These are phyloP conservation scores for Chlorella sp. DNA, from an alignment of 139 green algal species.

Conservation along the genomic window DNA sequence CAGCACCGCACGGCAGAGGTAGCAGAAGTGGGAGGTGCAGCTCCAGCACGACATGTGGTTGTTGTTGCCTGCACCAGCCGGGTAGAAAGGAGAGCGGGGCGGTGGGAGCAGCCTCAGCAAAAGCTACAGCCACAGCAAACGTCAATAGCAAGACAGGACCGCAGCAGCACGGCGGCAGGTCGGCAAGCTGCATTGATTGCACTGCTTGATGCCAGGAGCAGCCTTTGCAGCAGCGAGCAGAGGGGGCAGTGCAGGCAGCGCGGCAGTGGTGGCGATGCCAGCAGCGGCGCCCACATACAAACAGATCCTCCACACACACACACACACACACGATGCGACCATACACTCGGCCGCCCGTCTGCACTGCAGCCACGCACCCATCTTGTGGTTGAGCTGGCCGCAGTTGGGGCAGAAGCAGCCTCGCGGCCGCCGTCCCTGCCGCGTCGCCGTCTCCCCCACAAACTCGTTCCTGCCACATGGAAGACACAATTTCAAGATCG, in stretches of 20 bases:
- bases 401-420: constrained; percentile 59
- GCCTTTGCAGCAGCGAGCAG: constrained; percentile 52
- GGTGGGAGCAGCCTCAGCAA: background rate
- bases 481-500: too few relatives aligned
- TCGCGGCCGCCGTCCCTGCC: background rate
- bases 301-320: too few relatives aligned
- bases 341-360: too few relatives aligned
- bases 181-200: too few relatives aligned
- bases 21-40: constrained; percentile 72
- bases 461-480: constrained; percentile 8
- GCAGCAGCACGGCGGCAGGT: too few relatives aligned
- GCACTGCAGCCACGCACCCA: constrained; percentile 19
- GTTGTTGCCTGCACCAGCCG: constrained; percentile 37
- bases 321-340: too few relatives aligned
- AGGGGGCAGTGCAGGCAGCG: too few relatives aligned
- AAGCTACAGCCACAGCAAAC: background rate
- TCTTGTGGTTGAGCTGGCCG: constrained; percentile 63
- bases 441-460: constrained; percentile 9
- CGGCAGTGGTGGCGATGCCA: too few relatives aligned
- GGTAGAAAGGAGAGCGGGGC: background rate
- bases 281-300: too few relatives aligned
- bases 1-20: constrained; percentile 62
- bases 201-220: constrained; percentile 20
- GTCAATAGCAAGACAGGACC: too few relatives aligned
- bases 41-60: constrained; percentile 63